These are phyloP conservation scores for Pythium apleroticum DNA, from an alignment of 352 stramenopile species.

Conservation along the genomic window DNA sequence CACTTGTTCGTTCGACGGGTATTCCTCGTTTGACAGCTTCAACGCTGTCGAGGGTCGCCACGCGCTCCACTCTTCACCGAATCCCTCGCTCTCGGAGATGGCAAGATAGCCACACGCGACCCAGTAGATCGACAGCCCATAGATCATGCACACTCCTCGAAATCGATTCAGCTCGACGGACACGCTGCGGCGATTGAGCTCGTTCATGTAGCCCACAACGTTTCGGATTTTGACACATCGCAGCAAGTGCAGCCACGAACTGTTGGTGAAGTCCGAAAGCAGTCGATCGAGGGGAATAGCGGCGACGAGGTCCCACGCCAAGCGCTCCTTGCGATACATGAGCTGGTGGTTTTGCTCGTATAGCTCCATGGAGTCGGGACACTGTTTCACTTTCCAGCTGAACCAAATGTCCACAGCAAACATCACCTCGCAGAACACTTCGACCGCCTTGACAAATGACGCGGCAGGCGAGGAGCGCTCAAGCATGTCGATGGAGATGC, in stretches of 20 bases:
- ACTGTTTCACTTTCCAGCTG: slow-evolving; percentile 40
- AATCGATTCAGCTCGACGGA: slow-evolving; percentile 55
- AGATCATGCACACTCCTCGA: slow-evolving; percentile 52
- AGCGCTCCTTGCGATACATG: slow-evolving; percentile 44
- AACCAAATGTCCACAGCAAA: slow-evolving; percentile 57
- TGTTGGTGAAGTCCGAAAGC: slow-evolving; percentile 32
- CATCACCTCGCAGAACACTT: slow-evolving; percentile 40
- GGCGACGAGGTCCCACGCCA: slow-evolving; percentile 42
- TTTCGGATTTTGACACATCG: slow-evolving; percentile 56
- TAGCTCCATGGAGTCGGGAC: slow-evolving; percentile 39
- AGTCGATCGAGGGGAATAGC: slow-evolving; percentile 46
- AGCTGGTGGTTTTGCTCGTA: slow-evolving; percentile 45
- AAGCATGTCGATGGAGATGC: slow-evolving; percentile 41
- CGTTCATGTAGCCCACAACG: slow-evolving; percentile 50
- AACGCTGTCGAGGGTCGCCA: slow-evolving; percentile 48
- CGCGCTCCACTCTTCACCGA: slow-evolving; percentile 46
- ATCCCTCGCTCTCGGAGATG: slow-evolving; percentile 40
- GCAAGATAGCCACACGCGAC: slow-evolving; percentile 49
- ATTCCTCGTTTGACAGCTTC: slow-evolving; percentile 29
- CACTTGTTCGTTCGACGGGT: slow-evolving; percentile 35
- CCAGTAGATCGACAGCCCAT: slow-evolving; percentile 63
- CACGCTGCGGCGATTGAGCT: slow-evolving; percentile 58
- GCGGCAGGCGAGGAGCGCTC: slow-evolving; percentile 22
- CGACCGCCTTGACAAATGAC: slow-evolving; percentile 17
- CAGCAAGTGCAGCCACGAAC: slow-evolving; percentile 35